phyloP scores from a whole-genome alignment of 225 moss, liverwort and hornwort genomes.

The Rhytidiadelphus loreus region DNA sequence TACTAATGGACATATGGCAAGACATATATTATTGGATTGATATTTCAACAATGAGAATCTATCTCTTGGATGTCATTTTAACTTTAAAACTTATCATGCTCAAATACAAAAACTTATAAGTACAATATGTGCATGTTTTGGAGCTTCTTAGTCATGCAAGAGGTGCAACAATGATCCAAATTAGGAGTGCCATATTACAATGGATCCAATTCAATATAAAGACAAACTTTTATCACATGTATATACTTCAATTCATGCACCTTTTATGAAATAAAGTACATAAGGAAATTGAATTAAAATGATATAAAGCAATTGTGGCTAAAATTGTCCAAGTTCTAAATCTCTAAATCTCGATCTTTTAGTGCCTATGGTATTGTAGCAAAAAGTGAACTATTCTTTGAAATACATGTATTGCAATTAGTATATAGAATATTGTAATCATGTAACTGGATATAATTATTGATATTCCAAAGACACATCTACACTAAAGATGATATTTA shows the following conservation, averaged over 20 bases:
- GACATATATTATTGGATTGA: too few species aligned
- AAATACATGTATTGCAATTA: not conserved
- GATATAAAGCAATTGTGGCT: not conserved
- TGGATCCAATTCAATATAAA: rapidly evolving
- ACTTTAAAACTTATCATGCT: not conserved
- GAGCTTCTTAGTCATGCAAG: not conserved
- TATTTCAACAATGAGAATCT: not conserved
- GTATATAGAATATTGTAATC: not conserved
- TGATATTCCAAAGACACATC: not conserved
- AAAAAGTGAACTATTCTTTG: not conserved
- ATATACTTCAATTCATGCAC: not conserved
- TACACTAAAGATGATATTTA: too few species aligned
- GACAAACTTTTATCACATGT: not conserved
- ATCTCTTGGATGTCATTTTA: not conserved
- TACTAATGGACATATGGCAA: not conserved
- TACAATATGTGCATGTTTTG: not conserved
- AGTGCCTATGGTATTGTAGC: not conserved
- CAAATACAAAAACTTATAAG: rapidly evolving
- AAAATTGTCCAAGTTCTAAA: not conserved
- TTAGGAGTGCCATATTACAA: rapidly evolving
- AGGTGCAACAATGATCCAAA: not conserved
- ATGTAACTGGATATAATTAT: not conserved
- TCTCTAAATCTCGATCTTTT: not conserved
- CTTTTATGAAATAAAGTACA: not conserved
- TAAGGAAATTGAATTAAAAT: not conserved